Evolutionary conservation across 805 yeast genomes (phyloP).

Genomic region (Saccharomycopsis vini): DNA sequence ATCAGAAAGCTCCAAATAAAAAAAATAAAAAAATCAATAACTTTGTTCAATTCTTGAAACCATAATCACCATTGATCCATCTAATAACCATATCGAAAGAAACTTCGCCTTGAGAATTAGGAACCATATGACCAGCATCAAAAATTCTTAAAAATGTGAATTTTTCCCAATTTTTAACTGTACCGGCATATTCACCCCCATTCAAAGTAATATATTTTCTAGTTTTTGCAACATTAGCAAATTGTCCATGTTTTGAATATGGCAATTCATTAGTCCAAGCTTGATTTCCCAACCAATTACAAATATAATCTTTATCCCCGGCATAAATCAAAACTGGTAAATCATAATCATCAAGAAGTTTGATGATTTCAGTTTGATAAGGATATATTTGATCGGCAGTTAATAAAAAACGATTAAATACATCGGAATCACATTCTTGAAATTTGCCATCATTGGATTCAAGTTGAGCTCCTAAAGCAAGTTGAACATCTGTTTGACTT

Average conservation of each 20-base stretch:
- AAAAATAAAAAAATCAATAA: too few species aligned
- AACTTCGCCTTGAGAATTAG: constrained; percentile 73
- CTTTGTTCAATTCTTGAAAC: too few species aligned
- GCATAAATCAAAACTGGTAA: constrained; percentile 82
- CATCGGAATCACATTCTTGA: constrained; percentile 67
- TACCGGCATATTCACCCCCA: constrained; percentile 39
- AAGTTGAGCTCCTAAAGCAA: constrained; percentile 86
- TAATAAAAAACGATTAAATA: constrained; percentile 70
- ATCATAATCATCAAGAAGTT: constrained; percentile 43
- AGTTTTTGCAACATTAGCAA: constrained; percentile 31
- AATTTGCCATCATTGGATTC: constrained; percentile 42
- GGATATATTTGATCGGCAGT: constrained; percentile 93
- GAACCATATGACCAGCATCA: constrained; percentile 91
- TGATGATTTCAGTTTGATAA: constrained; percentile 65
- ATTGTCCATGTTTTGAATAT: constrained; percentile 51
- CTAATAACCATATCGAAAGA: constrained; percentile 62
- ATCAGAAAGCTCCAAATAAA: too few species aligned
- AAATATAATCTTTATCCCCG: constrained; percentile 87
- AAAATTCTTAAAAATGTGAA: constrained; percentile 71
- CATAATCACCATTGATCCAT: constrained; percentile 51
- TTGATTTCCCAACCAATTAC: constrained; percentile 87
- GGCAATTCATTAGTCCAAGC: constrained; percentile 68
- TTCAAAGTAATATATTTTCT: constrained; percentile 30
- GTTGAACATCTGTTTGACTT: constrained; percentile 67
- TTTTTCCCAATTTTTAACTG: constrained; percentile 59